Evolutionary conservation across 2,329 filamentous ascomycete species (phyloP).

Genomic region (Venturiaceae sp.): DNA sequence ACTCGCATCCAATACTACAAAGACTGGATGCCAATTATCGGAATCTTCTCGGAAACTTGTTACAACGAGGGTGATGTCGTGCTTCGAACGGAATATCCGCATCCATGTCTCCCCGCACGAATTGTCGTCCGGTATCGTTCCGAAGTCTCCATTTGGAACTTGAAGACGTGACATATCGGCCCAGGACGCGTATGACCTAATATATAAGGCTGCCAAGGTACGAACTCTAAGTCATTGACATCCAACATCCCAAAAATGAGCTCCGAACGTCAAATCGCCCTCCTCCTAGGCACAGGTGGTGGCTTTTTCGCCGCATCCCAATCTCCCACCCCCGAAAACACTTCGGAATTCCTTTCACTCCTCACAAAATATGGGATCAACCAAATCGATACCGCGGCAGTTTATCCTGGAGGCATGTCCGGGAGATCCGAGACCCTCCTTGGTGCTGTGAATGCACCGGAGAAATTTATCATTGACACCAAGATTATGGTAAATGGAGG

Average conservation of each 20-base stretch:
- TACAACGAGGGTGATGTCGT: too few species aligned
- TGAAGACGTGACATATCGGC: too few species aligned
- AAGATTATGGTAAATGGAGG: constrained; percentile 10
- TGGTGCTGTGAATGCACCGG: constrained; percentile 10
- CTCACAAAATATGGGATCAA: background rate
- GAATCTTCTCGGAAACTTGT: too few species aligned
- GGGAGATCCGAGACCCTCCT: constrained; percentile 14
- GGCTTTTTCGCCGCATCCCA: background rate
- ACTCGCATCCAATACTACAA: too few species aligned
- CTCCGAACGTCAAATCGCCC: background rate
- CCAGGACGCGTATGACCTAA: too few species aligned
- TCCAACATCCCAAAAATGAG: background rate
- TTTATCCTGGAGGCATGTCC: constrained; percentile 13
- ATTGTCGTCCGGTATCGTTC: too few species aligned
- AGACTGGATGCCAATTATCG: too few species aligned
- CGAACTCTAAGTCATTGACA: too few species aligned
- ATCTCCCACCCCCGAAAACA: background rate
- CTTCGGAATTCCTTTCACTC: background rate
- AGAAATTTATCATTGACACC: constrained; percentile 12
- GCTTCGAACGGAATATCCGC: too few species aligned
- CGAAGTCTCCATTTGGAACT: too few species aligned
- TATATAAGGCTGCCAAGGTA: too few species aligned
- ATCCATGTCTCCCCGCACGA: too few species aligned
- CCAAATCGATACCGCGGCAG: constrained; percentile 13
- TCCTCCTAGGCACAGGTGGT: background rate